Evolutionary conservation across 2,329 filamentous ascomycete species (phyloP).

Genomic region (Exophiala calicioides): DNA sequence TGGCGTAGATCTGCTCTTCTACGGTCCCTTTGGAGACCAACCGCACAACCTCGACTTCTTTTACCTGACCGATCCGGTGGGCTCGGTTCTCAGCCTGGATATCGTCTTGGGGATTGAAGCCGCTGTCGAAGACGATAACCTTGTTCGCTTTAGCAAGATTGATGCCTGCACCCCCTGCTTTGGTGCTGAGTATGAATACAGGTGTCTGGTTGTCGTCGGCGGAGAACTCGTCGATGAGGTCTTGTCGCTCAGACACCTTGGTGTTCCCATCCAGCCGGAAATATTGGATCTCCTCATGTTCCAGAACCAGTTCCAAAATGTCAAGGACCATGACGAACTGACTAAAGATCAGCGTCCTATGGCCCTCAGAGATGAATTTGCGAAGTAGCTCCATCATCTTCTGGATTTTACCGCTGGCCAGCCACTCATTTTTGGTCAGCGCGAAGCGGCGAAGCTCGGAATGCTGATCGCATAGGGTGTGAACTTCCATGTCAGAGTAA

Average conservation of each 20-base stretch:
- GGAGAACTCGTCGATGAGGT: constrained; percentile 85
- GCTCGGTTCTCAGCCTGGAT: constrained; percentile 98
- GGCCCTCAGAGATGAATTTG: constrained; percentile 74
- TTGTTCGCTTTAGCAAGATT: constrained; percentile 96
- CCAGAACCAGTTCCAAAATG: constrained; percentile 80
- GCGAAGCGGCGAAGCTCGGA: constrained; percentile 56
- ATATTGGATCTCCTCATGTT: constrained; percentile 70
- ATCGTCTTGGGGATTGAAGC: constrained; percentile 98
- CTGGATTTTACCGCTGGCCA: constrained; percentile 80
- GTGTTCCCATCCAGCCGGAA: constrained; percentile 86
- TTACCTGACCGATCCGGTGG: constrained; percentile 87
- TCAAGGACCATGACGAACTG: constrained; percentile 92
- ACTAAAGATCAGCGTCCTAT: constrained; percentile 86
- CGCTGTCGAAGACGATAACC: constrained; percentile 93
- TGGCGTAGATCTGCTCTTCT: constrained; percentile 87
- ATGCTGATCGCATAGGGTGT: constrained; percentile 58
- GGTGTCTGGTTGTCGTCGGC: constrained; percentile 68
- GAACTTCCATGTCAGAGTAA: constrained; percentile 64
- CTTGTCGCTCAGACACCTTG: constrained; percentile 78
- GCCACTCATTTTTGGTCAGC: constrained; percentile 64
- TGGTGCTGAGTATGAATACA: constrained; percentile 90
- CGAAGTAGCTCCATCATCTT: constrained; percentile 74
- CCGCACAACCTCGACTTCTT: constrained; percentile 85
- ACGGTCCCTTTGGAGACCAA: constrained; percentile 80
- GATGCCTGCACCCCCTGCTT: constrained; percentile 93